Evolutionary conservation across 225 moss, liverwort and hornwort species (phyloP), one percentile per base, ranked within the genome.

Genomic region (Sphagnum tenellum): DNA sequence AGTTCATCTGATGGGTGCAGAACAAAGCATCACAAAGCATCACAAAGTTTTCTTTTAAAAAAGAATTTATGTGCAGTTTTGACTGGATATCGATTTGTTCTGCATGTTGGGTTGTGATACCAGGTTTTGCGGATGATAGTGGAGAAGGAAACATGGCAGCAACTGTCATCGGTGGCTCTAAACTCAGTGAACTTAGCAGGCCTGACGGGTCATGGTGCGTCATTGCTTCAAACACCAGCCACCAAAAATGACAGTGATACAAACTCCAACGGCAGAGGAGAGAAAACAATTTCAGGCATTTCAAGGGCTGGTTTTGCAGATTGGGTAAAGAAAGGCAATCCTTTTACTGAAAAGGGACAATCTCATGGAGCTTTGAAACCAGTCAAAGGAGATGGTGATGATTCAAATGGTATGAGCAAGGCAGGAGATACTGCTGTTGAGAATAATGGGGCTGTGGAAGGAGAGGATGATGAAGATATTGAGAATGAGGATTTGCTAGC

Each of bases 401-500:
- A 70, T 73, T 75, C 61, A 46, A 86, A 86, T 72, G 81, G 77
- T 71, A 72, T 66, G 76, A 81, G 78, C 53, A 75, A 74, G 70
- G 73, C 51, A 73, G 77, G 63, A 52, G 61, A 57, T 73, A 77
- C 66, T 29, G 29, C 29, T 29, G 48, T 10, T 60, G 74, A 47
- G 57, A 86, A 78, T 66, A 86, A 78, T 66, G 90, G 86, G 63
- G 57, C 53, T 66, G 61, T 69, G 69, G 67, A 63, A 64, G 69
- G 29, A 12, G 73, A 75, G 67, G 82, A 73, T 56, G 84, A 74
- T 50, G 88, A 85, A 76, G 90, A 89, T 59, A 90, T 80, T 54
- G 96, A 98, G 67, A 83, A 93, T 74, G 90, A 98, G 67, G 93
- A 93, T 71, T 81, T 98, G 66, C 87, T 98, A 54, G 98, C 90